Evolutionary conservation across 768 basidiomycete species (phyloP).

Genomic region (Agaricus sinodeliciosus): DNA sequence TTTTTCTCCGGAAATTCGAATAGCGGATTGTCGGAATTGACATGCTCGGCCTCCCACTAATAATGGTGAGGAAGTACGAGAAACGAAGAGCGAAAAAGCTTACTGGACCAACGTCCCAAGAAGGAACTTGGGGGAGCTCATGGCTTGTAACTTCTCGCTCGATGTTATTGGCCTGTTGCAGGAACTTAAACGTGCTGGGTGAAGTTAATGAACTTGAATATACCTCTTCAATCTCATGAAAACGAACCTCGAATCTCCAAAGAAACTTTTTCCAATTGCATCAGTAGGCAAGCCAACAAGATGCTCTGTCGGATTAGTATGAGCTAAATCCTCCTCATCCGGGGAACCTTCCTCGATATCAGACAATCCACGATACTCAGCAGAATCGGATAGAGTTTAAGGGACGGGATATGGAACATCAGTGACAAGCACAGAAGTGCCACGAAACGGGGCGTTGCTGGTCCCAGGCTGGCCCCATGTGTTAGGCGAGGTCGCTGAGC

Average conservation of each 20-base stretch:
- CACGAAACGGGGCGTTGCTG: too few relatives aligned
- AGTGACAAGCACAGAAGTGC: slow-evolving; percentile 2
- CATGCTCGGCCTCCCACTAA: slow-evolving; percentile 31
- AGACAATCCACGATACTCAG: slow-evolving; percentile 9
- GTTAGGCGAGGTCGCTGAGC: not conserved
- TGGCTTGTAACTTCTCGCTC: slow-evolving; percentile 32
- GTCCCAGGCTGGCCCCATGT: not conserved
- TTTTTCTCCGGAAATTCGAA: slow-evolving; percentile 43
- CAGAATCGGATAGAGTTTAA: slow-evolving; percentile 11
- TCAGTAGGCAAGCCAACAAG: slow-evolving; percentile 24
- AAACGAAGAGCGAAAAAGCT: not conserved
- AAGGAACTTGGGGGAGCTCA: slow-evolving; percentile 12
- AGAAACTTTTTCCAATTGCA: slow-evolving; percentile 29
- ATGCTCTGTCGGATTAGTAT: slow-evolving; percentile 26
- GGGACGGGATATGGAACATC: slow-evolving; percentile 15
- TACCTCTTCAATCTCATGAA: not conserved
- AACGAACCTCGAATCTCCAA: slow-evolving; percentile 31
- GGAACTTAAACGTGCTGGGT: slow-evolving; percentile 34
- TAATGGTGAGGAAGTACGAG: slow-evolving; percentile 3
- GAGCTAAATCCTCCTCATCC: slow-evolving; percentile 25
- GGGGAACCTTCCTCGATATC: slow-evolving; percentile 13
- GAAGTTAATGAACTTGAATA: not conserved
- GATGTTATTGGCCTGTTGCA: slow-evolving; percentile 33
- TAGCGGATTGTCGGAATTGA: slow-evolving; percentile 16
- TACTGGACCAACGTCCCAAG: slow-evolving; percentile 26